Evolutionary conservation across 345 rosid genomes (phyloP).

Genomic region (Trapa incisa): DNA sequence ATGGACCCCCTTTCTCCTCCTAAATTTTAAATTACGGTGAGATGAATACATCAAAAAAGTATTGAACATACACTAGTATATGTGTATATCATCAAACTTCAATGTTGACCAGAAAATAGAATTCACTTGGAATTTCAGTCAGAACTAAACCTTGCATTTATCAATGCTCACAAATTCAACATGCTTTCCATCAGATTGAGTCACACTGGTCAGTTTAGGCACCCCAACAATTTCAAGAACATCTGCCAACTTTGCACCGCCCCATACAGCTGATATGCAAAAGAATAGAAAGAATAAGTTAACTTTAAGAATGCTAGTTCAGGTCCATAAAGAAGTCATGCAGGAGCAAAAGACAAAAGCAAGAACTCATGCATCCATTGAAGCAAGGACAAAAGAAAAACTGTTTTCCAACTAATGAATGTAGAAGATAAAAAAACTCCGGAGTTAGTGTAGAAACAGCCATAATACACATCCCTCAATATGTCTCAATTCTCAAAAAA

Average conservation of each 20-base stretch:
- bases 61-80: background rate
- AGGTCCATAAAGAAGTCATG: too few species aligned
- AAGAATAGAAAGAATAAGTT: conserved; percentile 4
- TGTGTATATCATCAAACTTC: background rate
- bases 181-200: conserved; percentile 61
- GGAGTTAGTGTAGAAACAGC: too few species aligned
- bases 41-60: background rate
- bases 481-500: too few species aligned
- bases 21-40: conserved; percentile 11
- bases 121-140: background rate
- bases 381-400: too few species aligned
- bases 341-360: too few species aligned
- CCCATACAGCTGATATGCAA: conserved; percentile 58
- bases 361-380: too few species aligned
- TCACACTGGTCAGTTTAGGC: conserved; percentile 35
- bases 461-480: too few species aligned
- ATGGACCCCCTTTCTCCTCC: conserved; percentile 99
- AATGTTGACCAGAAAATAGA: background rate
- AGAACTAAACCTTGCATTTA: conserved; percentile 61
- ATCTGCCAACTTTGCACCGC: conserved; percentile 71
- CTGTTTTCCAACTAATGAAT: too few species aligned
- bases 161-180: conserved; percentile 95
- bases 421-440: too few species aligned
- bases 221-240: conserved; percentile 77
- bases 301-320: background rate